These are phyloP conservation scores for Colletotrichum melonis DNA, from an alignment of 2,329 filamentous ascomycete genomes.

Conservation along the genomic window DNA sequence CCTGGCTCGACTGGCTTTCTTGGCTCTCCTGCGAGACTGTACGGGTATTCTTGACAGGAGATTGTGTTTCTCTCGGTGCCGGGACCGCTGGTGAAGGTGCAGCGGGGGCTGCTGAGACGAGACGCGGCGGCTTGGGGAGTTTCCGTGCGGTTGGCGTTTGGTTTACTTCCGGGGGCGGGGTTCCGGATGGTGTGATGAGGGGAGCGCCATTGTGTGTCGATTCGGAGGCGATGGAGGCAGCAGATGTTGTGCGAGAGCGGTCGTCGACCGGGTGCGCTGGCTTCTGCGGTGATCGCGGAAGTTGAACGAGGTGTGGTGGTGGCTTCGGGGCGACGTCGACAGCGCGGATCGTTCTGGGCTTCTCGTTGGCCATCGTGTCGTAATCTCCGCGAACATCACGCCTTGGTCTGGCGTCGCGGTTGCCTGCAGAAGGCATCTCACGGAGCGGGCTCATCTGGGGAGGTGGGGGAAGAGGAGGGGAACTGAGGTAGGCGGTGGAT, in stretches of 20 bases:
- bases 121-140: conserved; percentile 28
- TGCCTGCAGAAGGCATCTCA: conserved; percentile 53
- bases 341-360: conserved; percentile 54
- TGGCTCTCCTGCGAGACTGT: conserved; percentile 29
- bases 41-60: conserved; percentile 5
- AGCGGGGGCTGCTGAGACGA: conserved; percentile 7
- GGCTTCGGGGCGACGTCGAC: conserved; percentile 42
- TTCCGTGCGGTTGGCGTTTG: conserved; percentile 25
- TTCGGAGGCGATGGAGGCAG: conserved; percentile 36
- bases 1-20: conserved; percentile 7
- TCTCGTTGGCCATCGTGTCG: conserved; percentile 60
- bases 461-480: conserved; percentile 59
- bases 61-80: not conserved
- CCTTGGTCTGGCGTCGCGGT: conserved; percentile 43
- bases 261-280: conserved; percentile 31
- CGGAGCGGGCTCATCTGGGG: conserved; percentile 64
- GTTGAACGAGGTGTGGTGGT: conserved; percentile 47
- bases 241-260: conserved; percentile 27
- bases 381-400: conserved; percentile 53
- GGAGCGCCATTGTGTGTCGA: conserved; percentile 42
- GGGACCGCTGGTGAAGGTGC: not conserved
- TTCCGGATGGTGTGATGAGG: conserved; percentile 31
- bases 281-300: conserved; percentile 46
- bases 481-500: conserved; percentile 54
- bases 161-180: conserved; percentile 15